A percentile compares a stretch with the other conserved stretches of the same genome.
These are phyloP conservation scores for Ganoderma lucidum DNA, from an alignment of 1,284 basidiomycete species.

Conservation along the genomic window DNA sequence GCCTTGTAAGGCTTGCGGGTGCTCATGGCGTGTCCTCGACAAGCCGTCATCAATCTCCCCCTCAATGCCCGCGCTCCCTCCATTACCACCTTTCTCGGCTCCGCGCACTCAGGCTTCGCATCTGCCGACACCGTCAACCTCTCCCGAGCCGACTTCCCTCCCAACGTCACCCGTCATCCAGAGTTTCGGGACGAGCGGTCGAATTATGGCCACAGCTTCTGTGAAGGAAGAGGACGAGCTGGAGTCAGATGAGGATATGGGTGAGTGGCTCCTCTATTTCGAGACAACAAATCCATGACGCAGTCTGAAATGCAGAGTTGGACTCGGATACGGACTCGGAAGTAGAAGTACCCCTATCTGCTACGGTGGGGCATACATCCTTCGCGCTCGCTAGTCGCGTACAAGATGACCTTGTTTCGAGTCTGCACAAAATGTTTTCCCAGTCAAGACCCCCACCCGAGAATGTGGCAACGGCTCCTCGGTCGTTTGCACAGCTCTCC, in stretches of 20 bases:
- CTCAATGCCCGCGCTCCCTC: not conserved
- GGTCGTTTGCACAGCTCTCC: slow-evolving; percentile 19
- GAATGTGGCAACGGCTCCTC: slow-evolving; percentile 6
- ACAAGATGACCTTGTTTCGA: slow-evolving; percentile 11
- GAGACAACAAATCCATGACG: not conserved
- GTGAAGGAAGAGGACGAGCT: slow-evolving; percentile 23
- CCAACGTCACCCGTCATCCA: slow-evolving; percentile 20
- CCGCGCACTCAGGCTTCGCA: slow-evolving; percentile 10
- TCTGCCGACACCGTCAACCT: slow-evolving; percentile 26
- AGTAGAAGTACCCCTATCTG: not conserved
- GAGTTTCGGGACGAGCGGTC: not conserved
- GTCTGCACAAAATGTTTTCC: slow-evolving; percentile 14
- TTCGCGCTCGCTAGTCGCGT: not conserved
- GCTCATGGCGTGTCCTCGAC: not conserved
- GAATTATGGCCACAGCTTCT: not conserved
- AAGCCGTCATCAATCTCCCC: not conserved
- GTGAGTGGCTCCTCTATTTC: slow-evolving; percentile 1
- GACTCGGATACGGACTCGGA: not conserved
- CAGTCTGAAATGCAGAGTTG: not conserved
- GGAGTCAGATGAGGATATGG: slow-evolving; percentile 20
- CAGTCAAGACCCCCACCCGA: not conserved
- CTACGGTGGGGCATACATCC: not conserved
- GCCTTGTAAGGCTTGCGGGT: not conserved
- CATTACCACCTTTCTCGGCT: slow-evolving; percentile 9
- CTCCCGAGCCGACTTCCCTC: slow-evolving; percentile 24